A percentile compares a stretch with the other conserved stretches of the same genome.
Conservation (phyloP, 2,329 filamentous ascomycete species). For the Beauveria varroae region DNA sequence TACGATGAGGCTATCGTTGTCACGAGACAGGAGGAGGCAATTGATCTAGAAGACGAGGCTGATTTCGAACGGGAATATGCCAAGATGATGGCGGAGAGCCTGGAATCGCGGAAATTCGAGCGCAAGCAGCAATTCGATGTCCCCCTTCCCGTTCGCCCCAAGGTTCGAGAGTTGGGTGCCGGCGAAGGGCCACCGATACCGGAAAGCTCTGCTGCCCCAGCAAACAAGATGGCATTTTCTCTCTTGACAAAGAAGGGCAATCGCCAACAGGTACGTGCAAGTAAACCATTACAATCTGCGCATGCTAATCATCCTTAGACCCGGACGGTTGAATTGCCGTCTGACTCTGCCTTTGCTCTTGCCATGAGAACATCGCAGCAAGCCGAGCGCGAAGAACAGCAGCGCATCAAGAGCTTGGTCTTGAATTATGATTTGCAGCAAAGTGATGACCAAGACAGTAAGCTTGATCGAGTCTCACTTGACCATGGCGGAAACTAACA, state of each 20-base stretch:
- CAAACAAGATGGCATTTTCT: conserved; percentile 85
- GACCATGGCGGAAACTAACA: conserved; percentile 40
- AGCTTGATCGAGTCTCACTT: conserved; percentile 31
- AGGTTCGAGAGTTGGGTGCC: conserved; percentile 42
- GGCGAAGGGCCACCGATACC: conserved; percentile 8
- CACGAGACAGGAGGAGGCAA: conserved; percentile 79
- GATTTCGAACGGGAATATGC: conserved; percentile 98
- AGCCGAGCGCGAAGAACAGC: conserved; percentile 91
- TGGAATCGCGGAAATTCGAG: conserved; percentile 93
- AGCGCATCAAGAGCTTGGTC: conserved; percentile 96
- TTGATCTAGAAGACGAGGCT: conserved; percentile 89
- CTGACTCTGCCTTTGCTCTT: conserved; percentile 89
- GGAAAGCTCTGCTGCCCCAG: conserved; percentile 13
- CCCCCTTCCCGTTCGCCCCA: conserved; percentile 81
- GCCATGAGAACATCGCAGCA: conserved; percentile 95
- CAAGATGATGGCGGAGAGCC: conserved; percentile 95
- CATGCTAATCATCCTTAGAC: conserved; percentile 48
- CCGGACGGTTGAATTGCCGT: conserved; percentile 78
- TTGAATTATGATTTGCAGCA: conserved; percentile 93
- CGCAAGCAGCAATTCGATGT: conserved; percentile 92
- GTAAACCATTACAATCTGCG: background rate
- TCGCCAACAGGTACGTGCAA: conserved; percentile 66
- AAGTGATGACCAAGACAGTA: conserved; percentile 73
- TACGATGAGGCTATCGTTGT: conserved; percentile 89
- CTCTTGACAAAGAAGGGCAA: conserved; percentile 94